Conservation (phyloP, 1,284 basidiomycete genomes). For the Boletus sp. region DNA sequence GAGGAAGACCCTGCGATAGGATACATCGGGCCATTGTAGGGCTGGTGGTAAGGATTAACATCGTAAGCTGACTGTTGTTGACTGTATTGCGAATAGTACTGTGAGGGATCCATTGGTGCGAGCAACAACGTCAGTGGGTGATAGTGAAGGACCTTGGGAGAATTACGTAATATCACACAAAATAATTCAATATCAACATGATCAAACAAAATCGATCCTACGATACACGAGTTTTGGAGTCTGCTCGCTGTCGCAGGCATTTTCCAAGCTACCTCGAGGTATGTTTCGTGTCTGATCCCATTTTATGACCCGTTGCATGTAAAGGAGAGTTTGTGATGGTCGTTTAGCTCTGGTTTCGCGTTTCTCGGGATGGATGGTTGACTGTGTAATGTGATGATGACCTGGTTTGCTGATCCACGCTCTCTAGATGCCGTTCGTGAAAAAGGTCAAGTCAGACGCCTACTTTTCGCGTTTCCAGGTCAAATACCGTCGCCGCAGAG, state of each 20-base stretch:
- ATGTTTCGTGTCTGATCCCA: conserved; percentile 26
- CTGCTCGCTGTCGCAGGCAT: conserved; percentile 35
- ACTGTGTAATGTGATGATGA: conserved; percentile 21
- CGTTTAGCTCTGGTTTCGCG: conserved; percentile 1
- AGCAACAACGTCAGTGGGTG: not conserved
- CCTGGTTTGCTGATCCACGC: conserved; percentile 18
- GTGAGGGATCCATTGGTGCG: conserved; percentile 27
- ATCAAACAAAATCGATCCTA: conserved; percentile 23
- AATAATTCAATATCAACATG: conserved; percentile 26
- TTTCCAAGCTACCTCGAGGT: conserved; percentile 53
- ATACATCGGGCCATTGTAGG: conserved; percentile 71
- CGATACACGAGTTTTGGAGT: conserved; percentile 7
- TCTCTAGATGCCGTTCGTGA: conserved; percentile 81
- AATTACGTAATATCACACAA: conserved; percentile 22
- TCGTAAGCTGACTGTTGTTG: conserved; percentile 51
- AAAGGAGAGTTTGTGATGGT: not conserved
- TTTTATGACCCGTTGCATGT: conserved; percentile 2
- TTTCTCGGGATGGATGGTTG: conserved; percentile 28
- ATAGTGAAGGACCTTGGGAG: not conserved
- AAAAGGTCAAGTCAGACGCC: conserved; percentile 83
- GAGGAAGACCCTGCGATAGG: conserved; percentile 61
- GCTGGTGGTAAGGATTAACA: conserved; percentile 73
- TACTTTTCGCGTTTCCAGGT: conserved; percentile 99
- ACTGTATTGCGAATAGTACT: conserved; percentile 43
- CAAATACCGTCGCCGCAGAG: conserved; percentile 91